Base-by-base conservation (phyloP, 352 stramenopile genomes). In the Phytophthora macrochlamydospora region DNA sequence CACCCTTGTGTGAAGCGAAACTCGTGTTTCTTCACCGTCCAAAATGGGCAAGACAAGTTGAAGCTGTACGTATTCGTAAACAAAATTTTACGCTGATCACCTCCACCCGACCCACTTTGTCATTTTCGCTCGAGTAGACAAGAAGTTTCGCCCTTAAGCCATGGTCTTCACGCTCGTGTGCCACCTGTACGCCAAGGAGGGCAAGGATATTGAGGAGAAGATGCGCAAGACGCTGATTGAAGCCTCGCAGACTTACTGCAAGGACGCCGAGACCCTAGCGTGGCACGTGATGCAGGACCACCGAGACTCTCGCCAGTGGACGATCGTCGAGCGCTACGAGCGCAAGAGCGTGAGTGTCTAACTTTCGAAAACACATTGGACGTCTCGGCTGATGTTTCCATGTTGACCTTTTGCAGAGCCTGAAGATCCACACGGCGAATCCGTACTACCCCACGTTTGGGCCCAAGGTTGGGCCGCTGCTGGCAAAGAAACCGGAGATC, bases 231-330 rank as follows among this genome's bases (percentile, higher is more conserved):
- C 65, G 43, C 49, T 70, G 7, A 40, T 70, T 30, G 62, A 70
- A 43, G 62, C 62, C 12, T 65, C 62, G 29, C 49, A 65, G 30
- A 60, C 46, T 29, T 65, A 70, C 43, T 38, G 52, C 46, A 70
- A 70, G 50, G 62, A 70, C 43, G 40, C 62, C 18, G 62, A 65
- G 42, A 43, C 46, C 43, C 50, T 70, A 35, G 44, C 33, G 42
- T 70, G 62, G 62, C 45, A 65, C 51, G 55, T 70, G 13, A 70
- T 70, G 62, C 62, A 70, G 43, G 62, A 70, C 42, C 56, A 70
- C 50, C 28, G 32, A 24, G 62, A 70, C 35, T 31, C 56, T 7
- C 56, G 49, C 62, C 65, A 70, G 50, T 70, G 62, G 62, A 65
- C 56, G 4, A 65, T 70, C 35, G 50, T 70, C 49, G 62, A 70